phyloP scores from a whole-genome alignment of 192 early-diverging fungal genomes.

The Coemansia sp. region DNA sequence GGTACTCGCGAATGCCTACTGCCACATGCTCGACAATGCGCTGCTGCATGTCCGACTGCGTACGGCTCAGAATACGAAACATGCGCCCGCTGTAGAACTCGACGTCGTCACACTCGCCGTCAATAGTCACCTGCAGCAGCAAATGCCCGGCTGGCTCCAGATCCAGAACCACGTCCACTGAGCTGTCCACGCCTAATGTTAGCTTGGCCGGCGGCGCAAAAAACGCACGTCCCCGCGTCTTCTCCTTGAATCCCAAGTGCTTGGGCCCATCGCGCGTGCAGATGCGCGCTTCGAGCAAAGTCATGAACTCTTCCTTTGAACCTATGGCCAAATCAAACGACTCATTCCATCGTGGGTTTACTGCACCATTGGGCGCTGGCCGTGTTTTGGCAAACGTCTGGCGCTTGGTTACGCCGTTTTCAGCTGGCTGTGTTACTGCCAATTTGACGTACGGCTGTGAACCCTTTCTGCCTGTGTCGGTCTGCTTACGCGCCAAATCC shows the following conservation, averaged over 20 bases:
- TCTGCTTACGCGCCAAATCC: slow-evolving; percentile 61
- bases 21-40: slow-evolving; percentile 74
- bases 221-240: slow-evolving; percentile 61
- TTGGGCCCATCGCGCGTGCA: slow-evolving; percentile 55
- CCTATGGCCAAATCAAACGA: slow-evolving; percentile 65
- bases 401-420: slow-evolving; percentile 54
- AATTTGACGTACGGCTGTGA: slow-evolving; percentile 66
- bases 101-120: slow-evolving; percentile 75
- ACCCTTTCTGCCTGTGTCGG: slow-evolving; percentile 26
- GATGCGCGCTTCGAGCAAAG: slow-evolving; percentile 46
- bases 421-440: slow-evolving; percentile 40
- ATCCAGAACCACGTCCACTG: slow-evolving; percentile 69
- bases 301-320: slow-evolving; percentile 33
- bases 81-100: slow-evolving; percentile 81
- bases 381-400: slow-evolving; percentile 62
- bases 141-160: slow-evolving; percentile 67
- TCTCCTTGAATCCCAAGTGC: slow-evolving; percentile 41
- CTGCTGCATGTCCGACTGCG: slow-evolving; percentile 67
- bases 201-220: slow-evolving; percentile 58
- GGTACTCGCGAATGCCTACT: slow-evolving; percentile 60
- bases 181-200: slow-evolving; percentile 50
- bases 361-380: slow-evolving; percentile 16
- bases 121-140: slow-evolving; percentile 70
- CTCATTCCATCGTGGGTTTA: slow-evolving; percentile 83
- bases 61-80: slow-evolving; percentile 68